A percentile compares a stretch with the other conserved stretches of the same genome.
Conservation (phyloP, 306 rosid genomes). For the Myrica gale region DNA sequence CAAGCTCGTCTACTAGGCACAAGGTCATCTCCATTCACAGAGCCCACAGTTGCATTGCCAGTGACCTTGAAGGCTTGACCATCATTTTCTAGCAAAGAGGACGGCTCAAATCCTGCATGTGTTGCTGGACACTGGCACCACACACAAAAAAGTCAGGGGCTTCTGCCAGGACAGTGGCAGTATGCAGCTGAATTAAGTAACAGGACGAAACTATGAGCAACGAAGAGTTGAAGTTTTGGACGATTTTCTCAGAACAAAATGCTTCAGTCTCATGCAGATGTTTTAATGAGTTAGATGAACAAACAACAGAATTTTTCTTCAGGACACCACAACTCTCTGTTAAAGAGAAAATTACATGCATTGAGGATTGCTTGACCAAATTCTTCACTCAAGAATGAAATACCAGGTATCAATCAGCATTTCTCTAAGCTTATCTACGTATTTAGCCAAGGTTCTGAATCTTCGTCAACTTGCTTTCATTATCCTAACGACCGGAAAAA, state of each 20-base stretch:
- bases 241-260: neutral
- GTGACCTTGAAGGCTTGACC: slow-evolving; percentile 37
- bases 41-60: slow-evolving; percentile 41
- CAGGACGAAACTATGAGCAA: neutral
- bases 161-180: neutral
- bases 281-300: neutral
- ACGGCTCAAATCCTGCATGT: slow-evolving; percentile 39
- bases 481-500: neutral
- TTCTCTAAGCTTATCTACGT: neutral
- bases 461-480: neutral
- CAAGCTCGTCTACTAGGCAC: slow-evolving; percentile 46
- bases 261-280: neutral
- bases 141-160: slow-evolving; percentile 19
- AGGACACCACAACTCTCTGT: neutral
- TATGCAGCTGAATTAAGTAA: neutral
- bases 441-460: slow-evolving; percentile 7
- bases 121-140: slow-evolving; percentile 48
- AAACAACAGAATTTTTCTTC: slow-evolving; percentile 1
- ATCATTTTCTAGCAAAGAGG: slow-evolving; percentile 39
- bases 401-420: slow-evolving; percentile 8
- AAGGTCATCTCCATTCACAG: slow-evolving; percentile 37
- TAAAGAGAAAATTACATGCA: slow-evolving; percentile 14
- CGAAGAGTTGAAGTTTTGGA: neutral
- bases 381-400: slow-evolving; percentile 4
- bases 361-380: slow-evolving; percentile 3